These are phyloP conservation scores for Euphorbia pulcherrima DNA, from an alignment of 345 rosid species.

Conservation along the genomic window DNA sequence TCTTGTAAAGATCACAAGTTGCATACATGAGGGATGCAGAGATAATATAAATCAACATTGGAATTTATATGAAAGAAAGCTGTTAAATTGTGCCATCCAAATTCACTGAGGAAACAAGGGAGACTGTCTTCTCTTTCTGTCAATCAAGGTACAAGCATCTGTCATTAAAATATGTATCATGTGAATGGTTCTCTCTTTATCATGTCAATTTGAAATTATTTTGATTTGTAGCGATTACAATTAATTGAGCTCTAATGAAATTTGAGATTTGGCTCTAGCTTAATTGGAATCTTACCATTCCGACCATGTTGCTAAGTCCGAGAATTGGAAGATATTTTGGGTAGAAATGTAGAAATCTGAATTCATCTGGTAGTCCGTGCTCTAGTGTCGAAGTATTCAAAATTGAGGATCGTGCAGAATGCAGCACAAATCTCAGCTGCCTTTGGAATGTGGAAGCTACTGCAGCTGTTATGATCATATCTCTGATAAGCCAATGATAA, in stretches of 20 bases:
- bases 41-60: constrained; percentile 44
- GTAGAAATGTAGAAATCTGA: constrained; percentile 83
- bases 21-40: constrained; percentile 31
- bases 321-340: constrained; percentile 83
- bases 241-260: constrained; percentile 8
- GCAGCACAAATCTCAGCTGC: constrained; percentile 41
- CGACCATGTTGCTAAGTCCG: constrained; percentile 62
- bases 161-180: background rate
- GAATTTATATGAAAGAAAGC: constrained; percentile 72
- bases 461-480: constrained; percentile 40
- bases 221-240: background rate
- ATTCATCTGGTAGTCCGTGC: constrained; percentile 53
- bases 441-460: constrained; percentile 35
- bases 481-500: constrained; percentile 45
- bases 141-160: constrained; percentile 50
- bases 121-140: constrained; percentile 62
- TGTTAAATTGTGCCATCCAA: constrained; percentile 57
- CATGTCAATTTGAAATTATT: background rate
- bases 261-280: constrained; percentile 71
- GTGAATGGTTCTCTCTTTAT: background rate
- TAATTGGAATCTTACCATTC: constrained; percentile 64
- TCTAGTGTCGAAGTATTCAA: constrained; percentile 42
- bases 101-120: constrained; percentile 74
- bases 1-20: constrained; percentile 42
- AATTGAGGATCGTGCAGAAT: constrained; percentile 60